phyloP scores from a whole-genome alignment of 768 basidiomycete genomes.

The Boletus pseudo-olivaceus region DNA sequence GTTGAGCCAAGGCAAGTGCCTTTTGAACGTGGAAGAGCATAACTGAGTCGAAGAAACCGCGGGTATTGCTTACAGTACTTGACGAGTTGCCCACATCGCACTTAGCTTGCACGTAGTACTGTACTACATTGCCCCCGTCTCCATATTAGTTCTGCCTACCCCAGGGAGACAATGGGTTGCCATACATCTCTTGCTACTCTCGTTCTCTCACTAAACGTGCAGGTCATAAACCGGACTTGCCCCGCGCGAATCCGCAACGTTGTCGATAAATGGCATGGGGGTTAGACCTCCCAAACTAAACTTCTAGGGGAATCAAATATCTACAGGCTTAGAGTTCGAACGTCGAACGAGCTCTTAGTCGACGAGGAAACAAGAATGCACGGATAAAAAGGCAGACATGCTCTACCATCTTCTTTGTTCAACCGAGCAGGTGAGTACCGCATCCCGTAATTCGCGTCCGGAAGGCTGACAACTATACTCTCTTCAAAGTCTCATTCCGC shows the following conservation, averaged over 20 bases:
- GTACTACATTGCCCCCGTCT: background rate
- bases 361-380: background rate
- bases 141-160: background rate
- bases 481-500: background rate
- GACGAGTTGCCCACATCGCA: background rate
- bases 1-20: slow-evolving; percentile 1
- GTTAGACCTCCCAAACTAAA: too few relatives aligned
- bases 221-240: background rate
- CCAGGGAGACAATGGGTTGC: background rate
- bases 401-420: background rate
- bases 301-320: too few relatives aligned
- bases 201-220: background rate
- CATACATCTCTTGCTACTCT: background rate
- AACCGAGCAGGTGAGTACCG: background rate
- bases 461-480: background rate
- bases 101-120: background rate
- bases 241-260: too few relatives aligned
- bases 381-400: background rate
- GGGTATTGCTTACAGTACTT: background rate
- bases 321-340: background rate
- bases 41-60: background rate
- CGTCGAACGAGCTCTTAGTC: background rate
- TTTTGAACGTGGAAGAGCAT: slow-evolving; percentile 17
- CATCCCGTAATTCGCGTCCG: background rate
- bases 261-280: too few relatives aligned